phyloP scores from a whole-genome alignment of 2,329 filamentous ascomycete species.

The Colletotrichum musae region DNA sequence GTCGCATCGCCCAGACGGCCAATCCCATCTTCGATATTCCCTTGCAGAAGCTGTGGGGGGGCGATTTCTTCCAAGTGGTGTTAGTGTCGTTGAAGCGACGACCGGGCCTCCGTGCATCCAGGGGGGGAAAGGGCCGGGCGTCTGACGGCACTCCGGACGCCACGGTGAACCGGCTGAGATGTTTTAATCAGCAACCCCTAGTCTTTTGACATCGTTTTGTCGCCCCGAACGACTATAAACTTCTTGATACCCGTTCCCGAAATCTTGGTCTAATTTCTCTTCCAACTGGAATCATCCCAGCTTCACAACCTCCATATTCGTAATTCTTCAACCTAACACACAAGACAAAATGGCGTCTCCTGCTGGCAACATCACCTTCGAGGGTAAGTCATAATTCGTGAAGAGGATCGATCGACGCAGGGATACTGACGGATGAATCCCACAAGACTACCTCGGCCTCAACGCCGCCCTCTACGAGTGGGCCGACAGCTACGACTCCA shows the following conservation, averaged over 20 bases:
- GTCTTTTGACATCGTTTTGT: too few relatives aligned
- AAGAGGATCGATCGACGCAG: too few relatives aligned
- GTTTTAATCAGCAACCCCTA: neutral
- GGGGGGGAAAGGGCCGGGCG: conserved; percentile 11
- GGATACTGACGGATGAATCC: conserved; percentile 53
- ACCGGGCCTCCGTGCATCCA: conserved; percentile 35
- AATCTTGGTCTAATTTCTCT: neutral
- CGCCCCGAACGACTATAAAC: conserved; percentile 20
- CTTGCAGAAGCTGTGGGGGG: conserved; percentile 2
- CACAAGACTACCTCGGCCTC: conserved; percentile 64
- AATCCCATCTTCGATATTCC: neutral
- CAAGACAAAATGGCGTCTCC: conserved; percentile 31
- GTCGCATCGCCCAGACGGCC: conserved; percentile 12
- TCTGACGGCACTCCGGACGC: conserved; percentile 37
- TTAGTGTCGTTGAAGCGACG: conserved; percentile 1
- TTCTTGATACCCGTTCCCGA: fast-evolving
- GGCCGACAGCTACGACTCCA: conserved; percentile 77
- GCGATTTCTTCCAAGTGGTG: neutral
- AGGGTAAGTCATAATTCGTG: conserved; percentile 69
- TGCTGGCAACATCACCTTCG: conserved; percentile 40
- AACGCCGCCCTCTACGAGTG: conserved; percentile 69
- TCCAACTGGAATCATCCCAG: neutral
- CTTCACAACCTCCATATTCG: too few relatives aligned
- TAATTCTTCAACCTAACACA: neutral
- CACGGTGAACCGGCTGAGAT: neutral